Evolutionary conservation across 1,139 yeast genomes (phyloP), one percentile per base, ranked within the genome.

Genomic region (Hansenula sp.): DNA sequence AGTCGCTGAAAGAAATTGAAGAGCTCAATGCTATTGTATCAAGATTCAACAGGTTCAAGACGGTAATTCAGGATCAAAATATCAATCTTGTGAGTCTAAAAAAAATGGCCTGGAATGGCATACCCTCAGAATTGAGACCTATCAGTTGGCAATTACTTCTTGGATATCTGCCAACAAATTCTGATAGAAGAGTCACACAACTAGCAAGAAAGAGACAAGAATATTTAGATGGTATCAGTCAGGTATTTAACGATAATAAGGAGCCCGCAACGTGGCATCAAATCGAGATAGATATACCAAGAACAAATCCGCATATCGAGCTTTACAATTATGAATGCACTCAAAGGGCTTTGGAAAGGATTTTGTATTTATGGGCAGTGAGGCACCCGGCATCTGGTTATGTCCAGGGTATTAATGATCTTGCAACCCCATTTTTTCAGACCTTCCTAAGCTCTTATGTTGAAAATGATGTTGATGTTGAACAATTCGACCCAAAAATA

Each of bases 321-420:
- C 71, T 93, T 33, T 93, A 93, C 60, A 73, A 84, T 12, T 78
- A 65, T 54, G 76, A 77, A 18, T 71, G 83, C 4, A 88, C 94
- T 0, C 98, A 93, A 58, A 68, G 81, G 46, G 76, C 95, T 13
- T 70, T 93, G 48, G 89, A 93, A 51, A 81, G 86, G 51, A 81
- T 94, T 16, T 67, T 93, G 41, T 94, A 89, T 58, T 70, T 93
- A 30, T 93, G 99, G 99, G 96, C 99, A 0, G 83, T 93, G 18
- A 77, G 99, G 49, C 99, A 94, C 60, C 99, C 99, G 1, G 97
- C 98, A 4, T 83, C 94, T 60, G 99, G 99, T 4, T 93, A 93
- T 63, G 99, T 93, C n/a, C 99, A 93, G 66, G 99, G 99, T 25
- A 94, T 93, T 46, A 93, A 93, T 62, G 99, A 93, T 64, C 72